phyloP scores from a whole-genome alignment of 2,329 filamentous ascomycete species.

The Exophiala aquamarina region DNA sequence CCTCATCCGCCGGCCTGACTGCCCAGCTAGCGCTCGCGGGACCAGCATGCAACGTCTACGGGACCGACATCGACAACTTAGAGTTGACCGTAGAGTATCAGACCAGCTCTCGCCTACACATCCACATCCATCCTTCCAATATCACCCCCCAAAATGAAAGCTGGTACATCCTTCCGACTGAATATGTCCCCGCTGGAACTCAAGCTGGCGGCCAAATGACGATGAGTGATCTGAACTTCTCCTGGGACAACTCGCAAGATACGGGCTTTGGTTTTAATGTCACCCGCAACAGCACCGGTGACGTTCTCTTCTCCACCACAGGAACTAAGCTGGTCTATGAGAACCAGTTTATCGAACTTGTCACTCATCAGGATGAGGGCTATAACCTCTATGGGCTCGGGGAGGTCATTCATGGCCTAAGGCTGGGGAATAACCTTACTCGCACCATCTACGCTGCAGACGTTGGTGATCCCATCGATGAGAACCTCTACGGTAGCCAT shows the following conservation, averaged over 20 bases:
- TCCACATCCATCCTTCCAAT: conserved; percentile 68
- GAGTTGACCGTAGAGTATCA: conserved; percentile 69
- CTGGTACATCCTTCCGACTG: conserved; percentile 67
- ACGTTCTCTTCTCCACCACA: conserved; percentile 67
- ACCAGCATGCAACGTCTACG: conserved; percentile 69
- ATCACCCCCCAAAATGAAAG: conserved; percentile 62
- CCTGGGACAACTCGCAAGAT: conserved; percentile 52
- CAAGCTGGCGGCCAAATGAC: conserved; percentile 39
- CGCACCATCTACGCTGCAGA: conserved; percentile 69
- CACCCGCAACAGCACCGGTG: conserved; percentile 59
- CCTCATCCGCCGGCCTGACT: conserved; percentile 49
- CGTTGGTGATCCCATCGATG: conserved; percentile 60
- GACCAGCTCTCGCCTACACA: conserved; percentile 62
- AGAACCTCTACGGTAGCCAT: conserved; percentile 74
- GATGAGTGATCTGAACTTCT: conserved; percentile 49
- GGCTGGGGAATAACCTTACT: conserved; percentile 71
- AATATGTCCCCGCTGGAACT: conserved; percentile 59
- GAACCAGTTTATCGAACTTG: conserved; percentile 76
- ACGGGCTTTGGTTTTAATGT: conserved; percentile 59
- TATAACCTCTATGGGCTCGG: conserved; percentile 77
- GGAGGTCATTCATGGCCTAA: conserved; percentile 69
- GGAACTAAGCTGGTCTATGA: conserved; percentile 69
- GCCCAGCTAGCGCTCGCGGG: conserved; percentile 56
- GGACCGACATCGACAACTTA: conserved; percentile 68
- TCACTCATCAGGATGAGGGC: conserved; percentile 63